Percentiles rank a stretch among this genome's conserved stretches.
These are phyloP conservation scores for Isabelozyma gotoi DNA, from an alignment of 805 yeast genomes.

Conservation along the genomic window DNA sequence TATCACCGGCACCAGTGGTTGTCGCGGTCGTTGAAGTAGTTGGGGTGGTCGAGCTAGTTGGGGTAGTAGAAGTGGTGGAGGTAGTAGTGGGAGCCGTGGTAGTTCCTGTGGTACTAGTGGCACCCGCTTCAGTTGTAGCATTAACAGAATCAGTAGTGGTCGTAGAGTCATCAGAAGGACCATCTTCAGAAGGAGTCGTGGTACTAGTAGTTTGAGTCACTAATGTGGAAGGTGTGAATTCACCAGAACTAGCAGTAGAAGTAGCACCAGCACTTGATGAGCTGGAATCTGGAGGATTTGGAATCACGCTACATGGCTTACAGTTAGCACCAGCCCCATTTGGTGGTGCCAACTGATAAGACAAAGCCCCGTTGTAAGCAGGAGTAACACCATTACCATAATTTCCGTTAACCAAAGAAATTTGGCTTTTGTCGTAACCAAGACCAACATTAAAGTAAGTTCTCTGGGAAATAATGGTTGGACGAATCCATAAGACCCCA, in stretches of 20 bases:
- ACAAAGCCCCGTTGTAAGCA: conserved; percentile 11
- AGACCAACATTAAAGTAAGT: conserved; percentile 17
- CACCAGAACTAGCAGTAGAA: no score
- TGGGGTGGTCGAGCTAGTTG: no score
- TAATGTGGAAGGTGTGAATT: not conserved
- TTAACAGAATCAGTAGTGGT: conserved; percentile 1
- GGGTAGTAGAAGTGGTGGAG: no score
- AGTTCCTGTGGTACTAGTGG: not conserved
- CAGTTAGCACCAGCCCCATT: conserved; percentile 18
- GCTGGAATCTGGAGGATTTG: conserved; percentile 2
- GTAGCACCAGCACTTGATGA: not conserved
- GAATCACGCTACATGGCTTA: conserved; percentile 14
- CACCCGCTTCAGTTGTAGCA: conserved; percentile 2
- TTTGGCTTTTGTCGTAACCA: conserved; percentile 15
- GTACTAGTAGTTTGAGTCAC: no score
- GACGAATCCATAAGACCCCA: conserved; percentile 15
- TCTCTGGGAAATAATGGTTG: not conserved
- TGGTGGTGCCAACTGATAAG: conserved; percentile 15
- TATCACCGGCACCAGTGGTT: no score
- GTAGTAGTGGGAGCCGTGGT: no score
- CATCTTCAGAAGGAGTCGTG: not conserved
- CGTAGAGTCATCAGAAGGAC: not conserved
- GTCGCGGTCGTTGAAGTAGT: no score
- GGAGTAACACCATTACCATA: conserved; percentile 16
- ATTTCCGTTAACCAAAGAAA: conserved; percentile 13